Evolutionary conservation across 1,284 basidiomycete species (phyloP), one percentile per base, ranked within the genome.

Genomic region (Boletus holoroseus): DNA sequence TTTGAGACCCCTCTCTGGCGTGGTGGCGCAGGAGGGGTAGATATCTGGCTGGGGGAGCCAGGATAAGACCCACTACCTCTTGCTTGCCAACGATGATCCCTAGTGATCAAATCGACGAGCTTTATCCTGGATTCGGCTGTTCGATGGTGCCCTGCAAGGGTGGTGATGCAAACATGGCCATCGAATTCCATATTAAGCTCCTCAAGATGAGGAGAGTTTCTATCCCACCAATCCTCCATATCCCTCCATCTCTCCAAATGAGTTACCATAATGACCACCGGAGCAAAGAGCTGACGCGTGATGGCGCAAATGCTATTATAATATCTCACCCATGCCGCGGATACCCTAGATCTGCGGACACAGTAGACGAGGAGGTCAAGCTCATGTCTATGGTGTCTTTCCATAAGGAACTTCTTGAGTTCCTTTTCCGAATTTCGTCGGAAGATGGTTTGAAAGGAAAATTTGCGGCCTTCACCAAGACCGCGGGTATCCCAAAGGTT

Each of bases 331-430:
- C 38, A 49, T 18, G 55, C 53, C 11, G 36, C 12, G 7, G 53
- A 55, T 7, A 57, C 58, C 44, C 65, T 59, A 13, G 55, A 46
- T 13, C 57, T 66, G 7, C 45, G 64, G 37, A 66, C 48, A 38
- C 67, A 66, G 45, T 50, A 66, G 0, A 66, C 64, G 18, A 66
- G 59, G 41, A 66, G 66, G 50, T 66, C 61, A 16, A 68, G 53
- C 27, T 64, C 59, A 1, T 15, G 32, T 6, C 3, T 47, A 7
- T 22, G 36, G 18, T 59, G 51, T 7, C 64, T 61, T 42, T 62
- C 55, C 38, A 51, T 47, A 15, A 69, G 52, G 32, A 68, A 53
- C 13, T 46, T 54, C 32, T 55, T 58, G 22, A 66, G 46, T 7
- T 54, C 47, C 30, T 42, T 61, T 35, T 57, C 49, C 2, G 63